Percentiles rank a stretch among this genome's conserved stretches.
Evolutionary conservation across 768 basidiomycete genomes (phyloP).

Genomic region (Scleroderma bovista): DNA sequence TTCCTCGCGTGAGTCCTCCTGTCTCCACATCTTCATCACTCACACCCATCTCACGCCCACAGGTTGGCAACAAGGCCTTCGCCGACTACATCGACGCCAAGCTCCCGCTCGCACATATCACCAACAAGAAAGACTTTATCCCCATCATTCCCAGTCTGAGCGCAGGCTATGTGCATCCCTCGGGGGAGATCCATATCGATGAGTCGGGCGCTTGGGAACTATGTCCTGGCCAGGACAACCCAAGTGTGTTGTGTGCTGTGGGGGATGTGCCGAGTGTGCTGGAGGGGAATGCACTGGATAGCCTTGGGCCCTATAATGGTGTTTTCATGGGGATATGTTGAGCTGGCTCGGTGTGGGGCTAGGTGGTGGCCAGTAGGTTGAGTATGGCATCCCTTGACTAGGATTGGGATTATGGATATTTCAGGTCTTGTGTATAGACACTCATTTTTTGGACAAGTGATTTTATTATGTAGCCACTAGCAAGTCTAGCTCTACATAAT

Average conservation of each 20-base stretch:
- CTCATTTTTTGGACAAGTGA: too few relatives aligned
- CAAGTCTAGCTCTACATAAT: too few relatives aligned
- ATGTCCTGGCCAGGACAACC: constrained; percentile 62
- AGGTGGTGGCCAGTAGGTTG: too few relatives aligned
- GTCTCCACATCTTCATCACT: too few relatives aligned
- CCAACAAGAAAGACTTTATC: constrained; percentile 41
- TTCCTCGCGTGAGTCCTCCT: constrained; percentile 28
- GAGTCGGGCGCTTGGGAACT: constrained; percentile 44
- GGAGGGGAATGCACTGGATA: constrained; percentile 36
- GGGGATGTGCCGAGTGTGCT: constrained; percentile 37
- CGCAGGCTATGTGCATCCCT: constrained; percentile 36
- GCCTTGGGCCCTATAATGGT: constrained; percentile 37
- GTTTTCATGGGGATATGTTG: constrained; percentile 16
- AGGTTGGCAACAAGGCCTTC: constrained; percentile 57
- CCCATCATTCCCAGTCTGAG: constrained; percentile 32
- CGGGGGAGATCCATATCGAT: constrained; percentile 40
- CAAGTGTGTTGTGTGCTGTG: constrained; percentile 29
- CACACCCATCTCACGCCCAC: background rate
- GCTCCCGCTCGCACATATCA: constrained; percentile 45
- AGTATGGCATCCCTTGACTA: too few relatives aligned
- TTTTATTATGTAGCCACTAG: too few relatives aligned
- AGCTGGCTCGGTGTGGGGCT: too few relatives aligned
- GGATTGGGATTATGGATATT: too few relatives aligned
- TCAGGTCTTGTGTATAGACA: too few relatives aligned
- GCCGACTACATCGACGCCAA: constrained; percentile 50